These are phyloP conservation scores for Cladosporium sp. DNA, from an alignment of 2,329 filamentous ascomycete species.

Conservation along the genomic window DNA sequence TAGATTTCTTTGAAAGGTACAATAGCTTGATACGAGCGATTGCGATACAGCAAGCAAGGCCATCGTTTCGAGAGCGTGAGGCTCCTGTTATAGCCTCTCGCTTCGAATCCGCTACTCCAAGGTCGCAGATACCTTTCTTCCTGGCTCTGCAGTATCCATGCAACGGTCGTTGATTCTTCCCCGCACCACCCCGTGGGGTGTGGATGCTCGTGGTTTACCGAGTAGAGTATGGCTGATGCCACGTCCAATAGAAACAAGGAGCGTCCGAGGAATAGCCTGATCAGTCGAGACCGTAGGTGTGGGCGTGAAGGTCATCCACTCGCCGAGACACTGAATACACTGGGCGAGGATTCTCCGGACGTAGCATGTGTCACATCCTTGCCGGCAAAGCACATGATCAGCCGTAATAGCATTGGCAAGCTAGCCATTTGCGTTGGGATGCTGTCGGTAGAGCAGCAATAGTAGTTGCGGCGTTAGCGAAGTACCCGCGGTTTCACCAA, in stretches of 20 bases:
- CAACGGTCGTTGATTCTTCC: not conserved
- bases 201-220: not conserved
- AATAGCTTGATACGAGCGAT: constrained; percentile 2
- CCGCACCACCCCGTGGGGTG: constrained; percentile 11
- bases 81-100: constrained; percentile 7
- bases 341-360: constrained; percentile 11
- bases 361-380: not conserved
- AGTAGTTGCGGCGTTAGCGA: not conserved
- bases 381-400: constrained; percentile 1
- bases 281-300: not conserved
- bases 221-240: not conserved
- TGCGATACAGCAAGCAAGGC: not conserved
- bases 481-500: not conserved
- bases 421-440: not conserved
- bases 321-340: constrained; percentile 8
- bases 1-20: not conserved
- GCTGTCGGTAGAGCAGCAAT: constrained; percentile 4
- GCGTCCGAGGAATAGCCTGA: not conserved
- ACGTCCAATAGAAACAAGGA: constrained; percentile 1
- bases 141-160: not conserved
- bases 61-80: not conserved
- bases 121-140: constrained; percentile 12
- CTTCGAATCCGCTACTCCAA: not conserved
- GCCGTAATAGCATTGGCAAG: constrained; percentile 4
- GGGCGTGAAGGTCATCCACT: not conserved